Evolutionary conservation across 495 filamentous ascomycete genomes (phyloP), one percentile per base, ranked within the genome.

Genomic region (Antarctomyces pellizariae): DNA sequence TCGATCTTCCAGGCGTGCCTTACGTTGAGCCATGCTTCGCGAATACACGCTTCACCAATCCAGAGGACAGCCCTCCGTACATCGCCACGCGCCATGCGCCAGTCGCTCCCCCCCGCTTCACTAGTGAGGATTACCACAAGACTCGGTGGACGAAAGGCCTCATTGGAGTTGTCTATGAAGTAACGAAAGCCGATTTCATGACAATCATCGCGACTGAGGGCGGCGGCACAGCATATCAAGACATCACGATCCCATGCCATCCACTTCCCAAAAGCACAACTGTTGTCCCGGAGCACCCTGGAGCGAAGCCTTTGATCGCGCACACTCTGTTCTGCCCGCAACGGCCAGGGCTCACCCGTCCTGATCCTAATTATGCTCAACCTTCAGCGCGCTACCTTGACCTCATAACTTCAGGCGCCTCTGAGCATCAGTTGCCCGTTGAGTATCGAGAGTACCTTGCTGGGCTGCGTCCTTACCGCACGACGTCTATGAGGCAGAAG

Each of bases 11-110:
- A 0, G 82, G 79, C 0, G 39, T 95, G 5, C 75, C 86, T 0
- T 97, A 93, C 49, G 35, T 46, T 7, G 86, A 97, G 47, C 86
- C 86, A 0, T 86, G 84, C 44, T 91, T 95, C 44, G 82, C 83
- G 17, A 90, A 86, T 37, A 73, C 74, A 1, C 54, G 54, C 18
- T 55, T 57, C 18, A 62, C 69, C 23, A 54, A 67, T 38, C 22
- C 49, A 40, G 3, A 46, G 30, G 18, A 46, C 40, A 18, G 13
- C 37, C 42, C 11, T 31, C 40, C 27, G 28, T 32, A 9, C 12
- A 31, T 16, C 24, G 30, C 22, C 20, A 36, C 37, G 47, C 46
- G 11, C 45, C 52, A 2, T 34, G 41, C 11, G 24, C 52, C 15
- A 36, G 41, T 18, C 58, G 36, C n/a, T 49, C 15, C 18, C 17